Percentiles rank a stretch among this genome's conserved stretches.
Evolutionary conservation across 306 rosid species (phyloP).

Genomic region (Begonia fuchsioides): DNA sequence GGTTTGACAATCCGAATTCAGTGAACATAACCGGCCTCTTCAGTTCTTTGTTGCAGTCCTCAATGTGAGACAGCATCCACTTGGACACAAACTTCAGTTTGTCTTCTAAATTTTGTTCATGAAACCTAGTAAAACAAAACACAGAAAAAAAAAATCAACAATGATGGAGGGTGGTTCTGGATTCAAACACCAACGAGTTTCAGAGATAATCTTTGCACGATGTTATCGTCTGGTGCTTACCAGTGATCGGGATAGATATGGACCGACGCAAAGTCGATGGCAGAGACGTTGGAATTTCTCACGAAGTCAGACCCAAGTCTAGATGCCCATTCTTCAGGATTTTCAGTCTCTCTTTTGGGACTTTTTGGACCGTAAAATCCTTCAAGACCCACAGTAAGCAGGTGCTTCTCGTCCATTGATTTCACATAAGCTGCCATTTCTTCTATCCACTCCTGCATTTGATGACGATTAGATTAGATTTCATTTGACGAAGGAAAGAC

Average conservation of each 20-base stretch:
- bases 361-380: conserved; percentile 90
- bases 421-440: conserved; percentile 84
- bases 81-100: conserved; percentile 53
- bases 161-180: too few species aligned
- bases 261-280: conserved; percentile 73
- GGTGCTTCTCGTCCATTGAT: conserved; percentile 86
- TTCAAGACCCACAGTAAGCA: conserved; percentile 83
- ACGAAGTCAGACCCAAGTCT: conserved; percentile 77
- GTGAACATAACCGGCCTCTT: conserved; percentile 82
- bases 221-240: conserved; percentile 44
- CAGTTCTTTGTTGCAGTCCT: conserved; percentile 66
- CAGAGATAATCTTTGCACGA: too few species aligned
- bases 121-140: conserved; percentile 35
- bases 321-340: too few species aligned
- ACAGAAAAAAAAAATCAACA: too few species aligned
- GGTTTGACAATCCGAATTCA: conserved; percentile 71
- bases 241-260: too few species aligned
- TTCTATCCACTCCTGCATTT: conserved; percentile 84
- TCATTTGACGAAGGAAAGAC: neutral
- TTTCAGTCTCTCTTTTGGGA: conserved; percentile 50
- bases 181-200: too few species aligned
- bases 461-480: neutral
- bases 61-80: conserved; percentile 94
- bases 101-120: conserved; percentile 34
- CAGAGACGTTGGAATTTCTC: conserved; percentile 52